Conservation (phyloP, 192 early-diverging fungal genomes). For the Thamnidium elegans region DNA sequence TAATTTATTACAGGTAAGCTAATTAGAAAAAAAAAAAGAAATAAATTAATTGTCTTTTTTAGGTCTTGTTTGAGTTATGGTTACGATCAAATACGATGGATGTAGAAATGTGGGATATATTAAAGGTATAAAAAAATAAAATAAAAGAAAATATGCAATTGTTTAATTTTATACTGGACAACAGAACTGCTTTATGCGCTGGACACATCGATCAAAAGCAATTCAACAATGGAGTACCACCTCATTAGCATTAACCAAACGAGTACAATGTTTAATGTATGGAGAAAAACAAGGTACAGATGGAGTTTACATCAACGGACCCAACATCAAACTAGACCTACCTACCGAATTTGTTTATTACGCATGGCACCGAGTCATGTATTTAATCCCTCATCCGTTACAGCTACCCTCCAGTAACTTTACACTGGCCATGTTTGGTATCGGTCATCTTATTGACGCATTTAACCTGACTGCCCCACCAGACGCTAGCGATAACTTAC, state of each 20-base stretch:
- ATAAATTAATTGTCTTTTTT: conserved; percentile 7
- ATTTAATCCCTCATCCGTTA: conserved; percentile 54
- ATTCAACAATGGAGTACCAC: conserved; percentile 76
- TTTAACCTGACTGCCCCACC: conserved; percentile 35
- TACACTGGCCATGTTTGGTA: conserved; percentile 49
- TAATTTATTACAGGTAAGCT: conserved; percentile 59
- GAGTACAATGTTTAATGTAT: conserved; percentile 66
- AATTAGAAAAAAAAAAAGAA: neutral
- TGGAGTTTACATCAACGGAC: conserved; percentile 49
- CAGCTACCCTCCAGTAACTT: conserved; percentile 49
- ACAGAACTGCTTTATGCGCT: conserved; percentile 54
- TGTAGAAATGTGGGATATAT: conserved; percentile 77
- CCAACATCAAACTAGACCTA: conserved; percentile 59
- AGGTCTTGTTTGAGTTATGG: conserved; percentile 78
- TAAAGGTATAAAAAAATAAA: conserved; percentile 43
- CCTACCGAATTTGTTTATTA: conserved; percentile 62
- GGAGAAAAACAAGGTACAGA: conserved; percentile 64
- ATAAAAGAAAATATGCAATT: neutral
- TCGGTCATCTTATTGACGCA: conserved; percentile 56
- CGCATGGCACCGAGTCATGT: conserved; percentile 71
- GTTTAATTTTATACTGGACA: neutral
- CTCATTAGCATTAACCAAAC: conserved; percentile 62
- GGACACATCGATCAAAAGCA: conserved; percentile 73
- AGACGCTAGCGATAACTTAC: neutral
- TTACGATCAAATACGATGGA: conserved; percentile 61